phyloP scores from a whole-genome alignment of 192 early-diverging fungal species.

The Coemansia sp. region DNA sequence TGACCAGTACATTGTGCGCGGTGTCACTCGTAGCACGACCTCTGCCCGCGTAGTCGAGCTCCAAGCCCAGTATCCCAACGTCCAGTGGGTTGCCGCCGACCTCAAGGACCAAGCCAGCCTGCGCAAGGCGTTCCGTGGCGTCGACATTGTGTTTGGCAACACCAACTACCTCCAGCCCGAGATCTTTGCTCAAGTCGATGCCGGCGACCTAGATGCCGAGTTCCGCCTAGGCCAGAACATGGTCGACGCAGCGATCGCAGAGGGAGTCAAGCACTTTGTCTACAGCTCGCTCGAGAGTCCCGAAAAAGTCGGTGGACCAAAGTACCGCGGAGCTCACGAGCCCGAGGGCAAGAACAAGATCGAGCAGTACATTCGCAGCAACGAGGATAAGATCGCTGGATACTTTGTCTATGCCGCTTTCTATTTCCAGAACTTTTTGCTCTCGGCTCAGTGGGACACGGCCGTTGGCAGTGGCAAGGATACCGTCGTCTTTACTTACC shows the following conservation, averaged over 20 bases:
- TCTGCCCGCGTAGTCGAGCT: constrained; percentile 14
- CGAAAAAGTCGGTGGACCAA: constrained; percentile 11
- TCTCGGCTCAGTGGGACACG: constrained; percentile 9
- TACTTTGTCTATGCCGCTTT: constrained; percentile 22
- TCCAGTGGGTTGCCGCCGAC: constrained; percentile 22
- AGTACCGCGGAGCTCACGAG: constrained; percentile 21
- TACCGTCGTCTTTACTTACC: not conserved
- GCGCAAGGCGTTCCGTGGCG: constrained; percentile 20
- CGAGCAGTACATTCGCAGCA: constrained; percentile 33
- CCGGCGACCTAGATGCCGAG: constrained; percentile 31
- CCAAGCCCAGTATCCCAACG: constrained; percentile 20
- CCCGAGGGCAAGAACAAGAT: constrained; percentile 40
- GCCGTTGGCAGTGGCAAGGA: not conserved
- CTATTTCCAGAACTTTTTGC: constrained; percentile 39
- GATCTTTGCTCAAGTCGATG: not conserved
- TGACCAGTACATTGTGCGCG: constrained; percentile 31
- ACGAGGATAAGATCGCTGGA: constrained; percentile 20
- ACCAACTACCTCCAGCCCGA: constrained; percentile 27
- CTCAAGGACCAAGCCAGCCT: constrained; percentile 24
- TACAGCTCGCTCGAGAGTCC: constrained; percentile 36
- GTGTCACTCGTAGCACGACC: constrained; percentile 22
- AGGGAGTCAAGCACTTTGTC: constrained; percentile 22
- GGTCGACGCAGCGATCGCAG: constrained; percentile 35
- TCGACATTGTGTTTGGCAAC: constrained; percentile 34
- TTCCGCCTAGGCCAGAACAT: constrained; percentile 34